phyloP scores from a whole-genome alignment of 129 eudicot species.

The Scalesia atractyloides region DNA sequence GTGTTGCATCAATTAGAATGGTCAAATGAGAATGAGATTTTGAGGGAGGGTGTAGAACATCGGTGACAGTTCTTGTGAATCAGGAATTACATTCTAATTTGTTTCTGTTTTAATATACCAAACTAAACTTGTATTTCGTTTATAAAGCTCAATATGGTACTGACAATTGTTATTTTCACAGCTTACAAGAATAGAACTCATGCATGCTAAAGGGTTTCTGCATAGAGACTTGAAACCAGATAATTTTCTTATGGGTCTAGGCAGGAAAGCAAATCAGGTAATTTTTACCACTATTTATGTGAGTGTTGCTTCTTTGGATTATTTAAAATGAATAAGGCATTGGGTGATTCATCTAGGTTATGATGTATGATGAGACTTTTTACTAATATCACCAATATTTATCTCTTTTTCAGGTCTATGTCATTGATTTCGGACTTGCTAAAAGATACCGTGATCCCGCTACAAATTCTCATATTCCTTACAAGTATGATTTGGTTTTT shows the following conservation, averaged over 20 bases:
- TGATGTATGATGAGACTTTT: conserved; percentile 1
- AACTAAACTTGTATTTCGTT: not conserved
- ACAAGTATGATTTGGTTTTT: conserved; percentile 55
- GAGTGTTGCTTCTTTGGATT: conserved; percentile 2
- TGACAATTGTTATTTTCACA: conserved; percentile 23
- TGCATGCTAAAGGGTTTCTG: conserved; percentile 68
- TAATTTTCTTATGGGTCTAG: conserved; percentile 78
- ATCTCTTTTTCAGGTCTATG: conserved; percentile 60
- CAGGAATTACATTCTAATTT: not conserved
- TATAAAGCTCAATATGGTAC: not conserved
- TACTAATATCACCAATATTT: conserved; percentile 19
- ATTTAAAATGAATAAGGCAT: not conserved
- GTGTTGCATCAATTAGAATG: not conserved
- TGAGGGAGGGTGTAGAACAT: not conserved
- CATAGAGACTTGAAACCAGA: conserved; percentile 84
- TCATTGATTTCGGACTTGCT: conserved; percentile 97
- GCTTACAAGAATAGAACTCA: conserved; percentile 64
- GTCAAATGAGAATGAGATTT: not conserved
- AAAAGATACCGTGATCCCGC: conserved; percentile 83
- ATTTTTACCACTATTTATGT: not conserved
- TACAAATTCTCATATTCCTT: conserved; percentile 80
- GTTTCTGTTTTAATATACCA: conserved; percentile 1
- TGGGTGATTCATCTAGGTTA: conserved; percentile 1
- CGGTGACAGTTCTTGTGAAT: not conserved
- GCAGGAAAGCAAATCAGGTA: conserved; percentile 86